These are phyloP conservation scores for Xylariaceae sp. DNA, from an alignment of 2,329 filamentous ascomycete species.

Conservation along the genomic window DNA sequence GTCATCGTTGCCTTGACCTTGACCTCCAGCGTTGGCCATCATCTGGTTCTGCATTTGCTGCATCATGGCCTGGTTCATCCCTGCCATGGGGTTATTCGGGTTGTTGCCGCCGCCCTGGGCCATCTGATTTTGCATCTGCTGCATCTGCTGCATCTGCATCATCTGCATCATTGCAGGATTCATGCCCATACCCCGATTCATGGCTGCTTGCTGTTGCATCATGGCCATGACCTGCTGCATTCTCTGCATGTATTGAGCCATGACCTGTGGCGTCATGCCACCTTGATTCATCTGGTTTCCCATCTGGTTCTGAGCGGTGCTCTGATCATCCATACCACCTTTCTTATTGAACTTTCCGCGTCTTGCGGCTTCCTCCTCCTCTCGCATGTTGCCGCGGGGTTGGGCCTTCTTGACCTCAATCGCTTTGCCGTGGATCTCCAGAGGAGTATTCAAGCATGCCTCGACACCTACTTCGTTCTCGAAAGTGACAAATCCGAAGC, in stretches of 20 bases:
- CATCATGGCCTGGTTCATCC: conserved; percentile 53
- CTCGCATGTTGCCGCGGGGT: conserved; percentile 87
- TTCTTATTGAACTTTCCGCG: conserved; percentile 57
- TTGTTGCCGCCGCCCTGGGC: conserved; percentile 33
- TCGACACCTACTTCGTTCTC: conserved; percentile 95
- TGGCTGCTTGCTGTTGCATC: conserved; percentile 91
- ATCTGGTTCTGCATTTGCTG: conserved; percentile 48
- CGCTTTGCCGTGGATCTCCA: conserved; percentile 91
- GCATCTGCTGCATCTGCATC: conserved; percentile 74
- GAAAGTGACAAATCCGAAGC: conserved; percentile 97
- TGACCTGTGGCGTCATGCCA: conserved; percentile 88
- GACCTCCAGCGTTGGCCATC: conserved; percentile 27
- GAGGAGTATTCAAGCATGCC: conserved; percentile 74
- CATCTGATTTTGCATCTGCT: conserved; percentile 56
- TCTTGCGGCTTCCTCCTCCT: conserved; percentile 73
- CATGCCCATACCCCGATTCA: conserved; percentile 68
- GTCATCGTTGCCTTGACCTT: conserved; percentile 30
- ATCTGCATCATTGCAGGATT: conserved; percentile 75
- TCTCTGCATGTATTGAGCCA: conserved; percentile 97
- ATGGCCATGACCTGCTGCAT: conserved; percentile 97
- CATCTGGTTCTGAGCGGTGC: conserved; percentile 27
- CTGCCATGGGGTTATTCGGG: conserved; percentile 38
- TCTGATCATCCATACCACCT: conserved; percentile 41
- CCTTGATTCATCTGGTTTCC: conserved; percentile 29
- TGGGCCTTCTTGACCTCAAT: conserved; percentile 99